These are phyloP conservation scores for Daldinia caldariorum DNA, from an alignment of 495 filamentous ascomycete genomes.

Conservation along the genomic window DNA sequence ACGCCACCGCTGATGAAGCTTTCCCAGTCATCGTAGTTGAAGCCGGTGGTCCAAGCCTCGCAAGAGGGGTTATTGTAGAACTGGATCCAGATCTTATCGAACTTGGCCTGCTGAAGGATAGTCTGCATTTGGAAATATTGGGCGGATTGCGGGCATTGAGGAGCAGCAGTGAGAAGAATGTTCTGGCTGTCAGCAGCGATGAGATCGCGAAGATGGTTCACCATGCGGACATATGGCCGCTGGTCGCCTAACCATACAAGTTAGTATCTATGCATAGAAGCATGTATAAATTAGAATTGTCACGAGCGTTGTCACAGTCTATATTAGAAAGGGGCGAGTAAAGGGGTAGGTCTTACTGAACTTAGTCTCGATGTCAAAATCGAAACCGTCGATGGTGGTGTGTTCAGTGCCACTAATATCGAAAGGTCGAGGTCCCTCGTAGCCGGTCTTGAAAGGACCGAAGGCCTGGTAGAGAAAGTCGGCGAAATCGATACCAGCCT, in stretches of 20 bases:
- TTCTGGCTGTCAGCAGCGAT: constrained; percentile 51
- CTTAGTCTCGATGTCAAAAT: constrained; percentile 69
- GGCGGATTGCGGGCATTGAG: constrained; percentile 68
- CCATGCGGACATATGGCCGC: constrained; percentile 54
- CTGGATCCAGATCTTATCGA: constrained; percentile 75
- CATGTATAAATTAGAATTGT: neutral
- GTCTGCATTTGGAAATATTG: constrained; percentile 62
- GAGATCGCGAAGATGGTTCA: constrained; percentile 62
- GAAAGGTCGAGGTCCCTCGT: constrained; percentile 67
- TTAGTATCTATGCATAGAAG: constrained; percentile 11
- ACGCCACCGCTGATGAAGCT: constrained; percentile 60
- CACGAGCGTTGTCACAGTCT: no score
- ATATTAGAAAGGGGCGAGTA: constrained; percentile 42
- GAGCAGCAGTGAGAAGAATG: constrained; percentile 70
- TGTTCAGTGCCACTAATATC: constrained; percentile 57
- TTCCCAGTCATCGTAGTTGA: constrained; percentile 73
- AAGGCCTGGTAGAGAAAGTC: constrained; percentile 73
- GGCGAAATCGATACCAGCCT: constrained; percentile 65
- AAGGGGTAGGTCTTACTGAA: constrained; percentile 47
- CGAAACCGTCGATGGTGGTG: constrained; percentile 70
- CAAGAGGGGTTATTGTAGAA: constrained; percentile 78
- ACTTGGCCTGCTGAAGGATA: constrained; percentile 61
- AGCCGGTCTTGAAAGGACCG: constrained; percentile 59
- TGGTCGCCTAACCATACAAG: constrained; percentile 23
- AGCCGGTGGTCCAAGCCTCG: constrained; percentile 58